Evolutionary conservation across 257 asterid genomes (phyloP), one percentile per base, ranked within the genome.

Genomic region (Solanum bukasovii): DNA sequence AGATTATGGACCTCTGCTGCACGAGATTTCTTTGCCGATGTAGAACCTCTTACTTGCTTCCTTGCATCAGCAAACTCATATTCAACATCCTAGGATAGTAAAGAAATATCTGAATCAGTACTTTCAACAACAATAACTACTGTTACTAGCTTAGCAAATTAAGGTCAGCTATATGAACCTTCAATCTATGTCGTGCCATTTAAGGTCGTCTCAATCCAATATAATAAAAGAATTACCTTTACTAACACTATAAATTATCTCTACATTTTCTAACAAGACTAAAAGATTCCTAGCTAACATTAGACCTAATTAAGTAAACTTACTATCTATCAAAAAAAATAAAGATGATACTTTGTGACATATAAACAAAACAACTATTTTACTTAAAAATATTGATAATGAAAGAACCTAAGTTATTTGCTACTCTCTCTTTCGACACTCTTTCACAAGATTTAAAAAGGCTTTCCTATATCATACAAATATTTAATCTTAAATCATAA

Each of bases 1-100:
- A 89, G 88, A 88, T 92, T 93, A 83, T 93, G 95, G 33, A 93
- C 93, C 87, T 93, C 90, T 21, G 92, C 94, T n/a, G 93, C 93
- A 34, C 95, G 93, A 63, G 92, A 87, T 89, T 92, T 88, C 89
- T 91, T 93, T n/a, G 90, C 20, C 9, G 92, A 87, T 21, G 88
- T 37, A 13, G 90, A 90, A 78, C 87, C 86, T 33, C 87, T 85
- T 27, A 79, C 34, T 85, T 87, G 92, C 88, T 87, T 88, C 87
- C 90, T 92, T 33, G 88, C 88, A 56, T 89, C 91, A 85, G 75
- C 86, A 12, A 59, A 90, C 81, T 88, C 92, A 89, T 56, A 72
- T 18, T 92, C 91, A 12, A 61, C 88, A 23, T 87, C 92, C 94
- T 92, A 27, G 21, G 46, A 27, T 49, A 74, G 35, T 31, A 4